Evolutionary conservation across 1,284 basidiomycete genomes (phyloP).

Genomic region (Porodaedalea pini): DNA sequence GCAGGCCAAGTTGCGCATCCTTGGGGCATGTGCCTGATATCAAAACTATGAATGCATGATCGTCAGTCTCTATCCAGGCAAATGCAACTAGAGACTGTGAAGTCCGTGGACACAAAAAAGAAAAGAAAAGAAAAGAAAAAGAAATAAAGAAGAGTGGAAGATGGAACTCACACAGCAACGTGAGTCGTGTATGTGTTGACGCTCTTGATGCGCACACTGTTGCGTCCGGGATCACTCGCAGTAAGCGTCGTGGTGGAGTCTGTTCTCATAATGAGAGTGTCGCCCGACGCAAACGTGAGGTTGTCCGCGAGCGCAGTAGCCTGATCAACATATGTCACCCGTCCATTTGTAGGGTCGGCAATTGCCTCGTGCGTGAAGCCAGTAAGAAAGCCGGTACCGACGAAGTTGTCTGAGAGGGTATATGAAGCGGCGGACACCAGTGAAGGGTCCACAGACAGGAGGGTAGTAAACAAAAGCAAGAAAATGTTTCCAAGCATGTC

Average conservation of each 20-base stretch:
- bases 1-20: constrained; percentile 58
- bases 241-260: constrained; percentile 31
- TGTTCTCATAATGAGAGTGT: constrained; percentile 44
- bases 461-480: neutral
- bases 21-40: constrained; percentile 48
- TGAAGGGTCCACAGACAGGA: neutral
- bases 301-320: constrained; percentile 43
- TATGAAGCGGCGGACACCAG: constrained; percentile 12
- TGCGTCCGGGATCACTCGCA: constrained; percentile 33
- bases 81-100: too few species aligned
- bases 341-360: constrained; percentile 44
- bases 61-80: neutral
- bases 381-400: constrained; percentile 40
- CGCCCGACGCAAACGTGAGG: constrained; percentile 43
- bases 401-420: constrained; percentile 16
- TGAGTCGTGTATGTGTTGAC: constrained; percentile 32
- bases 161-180: constrained; percentile 29
- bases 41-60: constrained; percentile 27
- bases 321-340: constrained; percentile 53
- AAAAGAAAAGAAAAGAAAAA: neutral
- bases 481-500: constrained; percentile 7
- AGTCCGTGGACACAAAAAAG: too few species aligned
- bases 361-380: constrained; percentile 44
- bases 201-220: constrained; percentile 34
- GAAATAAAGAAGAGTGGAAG: too few species aligned